Conservation (phyloP, 192 early-diverging fungal species). For the Phlyctochytrium arcticum region DNA sequence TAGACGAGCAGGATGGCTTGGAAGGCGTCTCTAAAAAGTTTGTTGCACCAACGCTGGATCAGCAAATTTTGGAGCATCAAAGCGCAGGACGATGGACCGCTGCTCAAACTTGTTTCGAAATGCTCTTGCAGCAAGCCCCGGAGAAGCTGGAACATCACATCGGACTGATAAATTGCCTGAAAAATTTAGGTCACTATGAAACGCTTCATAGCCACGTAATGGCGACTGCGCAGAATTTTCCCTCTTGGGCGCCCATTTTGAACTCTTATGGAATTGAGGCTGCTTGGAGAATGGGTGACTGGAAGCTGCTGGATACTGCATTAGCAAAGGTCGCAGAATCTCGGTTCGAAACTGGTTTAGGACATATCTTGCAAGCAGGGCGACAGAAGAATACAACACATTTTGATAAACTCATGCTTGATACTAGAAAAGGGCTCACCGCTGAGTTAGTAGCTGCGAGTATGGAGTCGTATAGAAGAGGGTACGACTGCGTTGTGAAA, state of each 20-base stretch:
- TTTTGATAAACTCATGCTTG: conserved; percentile 35
- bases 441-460: conserved; percentile 53
- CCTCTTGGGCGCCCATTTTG: conserved; percentile 47
- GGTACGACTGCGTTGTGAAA: conserved; percentile 57
- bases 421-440: conserved; percentile 43
- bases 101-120: conserved; percentile 65
- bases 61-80: conserved; percentile 64
- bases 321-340: conserved; percentile 34
- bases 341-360: conserved; percentile 57
- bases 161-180: conserved; percentile 65
- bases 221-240: conserved; percentile 37
- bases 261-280: conserved; percentile 53
- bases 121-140: conserved; percentile 42
- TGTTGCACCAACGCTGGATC: conserved; percentile 49
- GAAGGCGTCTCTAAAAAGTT: conserved; percentile 56
- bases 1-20: conserved; percentile 70
- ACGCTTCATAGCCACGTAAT: conserved; percentile 48
- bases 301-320: conserved; percentile 47
- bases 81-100: conserved; percentile 58
- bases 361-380: conserved; percentile 44
- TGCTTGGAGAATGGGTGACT: conserved; percentile 62
- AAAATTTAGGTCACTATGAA: conserved; percentile 65
- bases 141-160: conserved; percentile 42
- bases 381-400: conserved; percentile 27
- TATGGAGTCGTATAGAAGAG: conserved; percentile 60